These are phyloP conservation scores for Theobroma cacao DNA, from an alignment of 345 rosid species.

Conservation along the genomic window DNA sequence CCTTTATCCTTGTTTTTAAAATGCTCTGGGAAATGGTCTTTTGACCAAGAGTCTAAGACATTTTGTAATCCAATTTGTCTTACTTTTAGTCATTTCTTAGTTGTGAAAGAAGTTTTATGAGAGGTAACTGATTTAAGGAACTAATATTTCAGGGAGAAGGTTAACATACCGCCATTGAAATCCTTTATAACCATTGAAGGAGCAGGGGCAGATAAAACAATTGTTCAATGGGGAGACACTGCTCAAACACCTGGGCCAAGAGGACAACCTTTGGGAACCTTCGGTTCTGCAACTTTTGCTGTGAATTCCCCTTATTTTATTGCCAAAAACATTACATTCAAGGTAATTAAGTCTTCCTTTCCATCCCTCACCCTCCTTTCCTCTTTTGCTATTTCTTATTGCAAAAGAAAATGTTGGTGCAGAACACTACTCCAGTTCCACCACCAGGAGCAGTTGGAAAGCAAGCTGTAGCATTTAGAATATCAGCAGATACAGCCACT, in stretches of 20 bases:
- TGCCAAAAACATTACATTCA: constrained; percentile 91
- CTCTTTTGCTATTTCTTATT: background rate
- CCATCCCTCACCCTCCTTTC: background rate
- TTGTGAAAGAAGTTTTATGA: background rate
- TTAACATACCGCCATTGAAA: constrained; percentile 69
- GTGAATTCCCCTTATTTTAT: constrained; percentile 85
- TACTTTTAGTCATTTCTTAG: background rate
- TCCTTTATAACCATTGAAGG: constrained; percentile 88
- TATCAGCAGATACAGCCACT: constrained; percentile 83
- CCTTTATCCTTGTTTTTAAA: constrained; percentile 59
- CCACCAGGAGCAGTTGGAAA: constrained; percentile 83
- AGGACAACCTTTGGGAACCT: constrained; percentile 79
- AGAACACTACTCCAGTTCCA: constrained; percentile 92
- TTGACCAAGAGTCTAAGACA: constrained; percentile 12
- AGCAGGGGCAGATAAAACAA: constrained; percentile 85
- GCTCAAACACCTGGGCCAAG: constrained; percentile 74
- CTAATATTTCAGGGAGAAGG: constrained; percentile 65
- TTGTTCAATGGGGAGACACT: constrained; percentile 93
- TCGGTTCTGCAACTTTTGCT: constrained; percentile 83
- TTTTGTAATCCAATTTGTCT: background rate
- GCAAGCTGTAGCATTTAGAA: constrained; percentile 92
- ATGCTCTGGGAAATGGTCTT: constrained; percentile 72
- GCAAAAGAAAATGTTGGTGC: background rate
- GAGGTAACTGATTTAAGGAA: background rate
- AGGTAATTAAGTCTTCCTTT: constrained; percentile 35